Conservation (phyloP, 331 rosid genomes). For the Quercus lobata region DNA sequence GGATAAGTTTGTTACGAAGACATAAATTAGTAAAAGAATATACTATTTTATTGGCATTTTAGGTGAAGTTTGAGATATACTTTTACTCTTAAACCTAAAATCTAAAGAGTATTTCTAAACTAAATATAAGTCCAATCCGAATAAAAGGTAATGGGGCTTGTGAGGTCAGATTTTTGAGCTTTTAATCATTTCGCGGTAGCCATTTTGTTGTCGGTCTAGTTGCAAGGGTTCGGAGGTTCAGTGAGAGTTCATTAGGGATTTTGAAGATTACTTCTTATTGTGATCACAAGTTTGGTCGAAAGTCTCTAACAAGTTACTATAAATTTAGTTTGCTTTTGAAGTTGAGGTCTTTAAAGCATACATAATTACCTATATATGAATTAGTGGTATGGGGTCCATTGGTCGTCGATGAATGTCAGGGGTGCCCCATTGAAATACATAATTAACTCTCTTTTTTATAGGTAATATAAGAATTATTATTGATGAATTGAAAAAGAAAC, state of each 20-base stretch:
- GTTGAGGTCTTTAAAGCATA: background rate
- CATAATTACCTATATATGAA: background rate
- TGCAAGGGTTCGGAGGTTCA: constrained; percentile 28
- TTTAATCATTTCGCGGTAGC: constrained; percentile 36
- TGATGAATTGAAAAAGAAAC: too few relatives aligned
- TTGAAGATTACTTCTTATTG: constrained; percentile 26
- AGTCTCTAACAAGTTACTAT: background rate
- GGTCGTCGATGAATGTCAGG: background rate
- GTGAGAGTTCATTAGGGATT: constrained; percentile 25
- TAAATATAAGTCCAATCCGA: too few relatives aligned
- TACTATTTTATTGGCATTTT: too few relatives aligned
- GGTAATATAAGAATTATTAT: too few relatives aligned
- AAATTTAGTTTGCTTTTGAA: background rate
- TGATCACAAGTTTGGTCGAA: constrained; percentile 27
- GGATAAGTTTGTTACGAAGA: too few relatives aligned
- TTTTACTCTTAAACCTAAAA: too few relatives aligned
- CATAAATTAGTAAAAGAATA: fast-evolving
- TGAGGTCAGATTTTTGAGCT: constrained; percentile 20
- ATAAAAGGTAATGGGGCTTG: constrained; percentile 32
- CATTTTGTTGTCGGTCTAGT: constrained; percentile 17
- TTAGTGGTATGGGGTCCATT: background rate
- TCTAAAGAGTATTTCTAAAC: too few relatives aligned
- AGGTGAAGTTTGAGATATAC: too few relatives aligned
- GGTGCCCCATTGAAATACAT: background rate
- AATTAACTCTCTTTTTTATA: too few relatives aligned